Conservation (phyloP, 495 filamentous ascomycete genomes). For the Trichocladium uniseriatum region DNA sequence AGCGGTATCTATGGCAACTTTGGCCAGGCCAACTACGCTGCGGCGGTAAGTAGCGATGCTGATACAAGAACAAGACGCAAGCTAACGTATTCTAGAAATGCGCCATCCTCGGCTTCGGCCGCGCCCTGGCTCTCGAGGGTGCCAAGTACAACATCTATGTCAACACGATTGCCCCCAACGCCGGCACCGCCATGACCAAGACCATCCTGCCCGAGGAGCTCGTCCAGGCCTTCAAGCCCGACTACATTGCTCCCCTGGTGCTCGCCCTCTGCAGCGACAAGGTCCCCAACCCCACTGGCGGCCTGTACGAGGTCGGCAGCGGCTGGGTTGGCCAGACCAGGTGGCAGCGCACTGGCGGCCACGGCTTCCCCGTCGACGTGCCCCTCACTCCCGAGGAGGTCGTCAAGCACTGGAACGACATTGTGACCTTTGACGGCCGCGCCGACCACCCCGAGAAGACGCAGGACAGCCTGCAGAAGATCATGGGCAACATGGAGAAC, state of each 20-base stretch:
- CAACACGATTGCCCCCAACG: conserved; percentile 97
- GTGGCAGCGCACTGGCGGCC: conserved; percentile 89
- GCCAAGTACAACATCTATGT: conserved; percentile 97
- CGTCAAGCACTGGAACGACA: conserved; percentile 63
- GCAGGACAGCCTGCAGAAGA: conserved; percentile 67
- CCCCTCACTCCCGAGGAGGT: conserved; percentile 83
- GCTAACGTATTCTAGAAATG: conserved; percentile 51
- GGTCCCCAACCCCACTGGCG: conserved; percentile 74
- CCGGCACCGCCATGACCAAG: conserved; percentile 90
- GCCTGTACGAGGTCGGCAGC: conserved; percentile 91
- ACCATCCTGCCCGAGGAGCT: conserved; percentile 95
- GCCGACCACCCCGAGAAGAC: conserved; percentile 79
- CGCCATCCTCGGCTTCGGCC: conserved; percentile 90
- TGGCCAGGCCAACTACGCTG: conserved; percentile 95
- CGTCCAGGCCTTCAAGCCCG: conserved; percentile 98
- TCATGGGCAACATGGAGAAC: conserved; percentile 91
- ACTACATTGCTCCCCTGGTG: conserved; percentile 92
- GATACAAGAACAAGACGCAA: conserved; percentile 4
- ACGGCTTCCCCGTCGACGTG: conserved; percentile 86
- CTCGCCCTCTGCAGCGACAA: conserved; percentile 83
- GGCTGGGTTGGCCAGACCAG: conserved; percentile 88
- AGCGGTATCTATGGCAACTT: conserved; percentile 99
- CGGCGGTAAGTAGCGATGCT: conserved; percentile 52
- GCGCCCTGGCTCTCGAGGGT: conserved; percentile 86
- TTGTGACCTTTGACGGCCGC: conserved; percentile 80